Evolutionary conservation across 2,329 filamentous ascomycete species (phyloP).

Genomic region (Neurospora sp.): DNA sequence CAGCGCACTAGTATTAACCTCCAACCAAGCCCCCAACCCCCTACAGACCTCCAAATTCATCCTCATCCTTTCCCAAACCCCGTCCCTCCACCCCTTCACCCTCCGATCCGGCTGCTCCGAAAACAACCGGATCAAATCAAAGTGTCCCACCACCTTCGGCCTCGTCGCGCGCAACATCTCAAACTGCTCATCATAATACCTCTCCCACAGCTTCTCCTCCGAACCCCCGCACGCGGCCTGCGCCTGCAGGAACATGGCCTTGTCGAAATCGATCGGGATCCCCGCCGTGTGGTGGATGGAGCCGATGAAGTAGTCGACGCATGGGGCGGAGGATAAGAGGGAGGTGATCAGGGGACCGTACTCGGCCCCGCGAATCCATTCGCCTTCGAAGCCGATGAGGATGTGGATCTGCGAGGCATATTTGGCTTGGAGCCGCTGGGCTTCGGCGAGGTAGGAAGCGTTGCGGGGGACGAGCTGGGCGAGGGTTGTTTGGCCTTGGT

Average conservation of each 20-base stretch:
- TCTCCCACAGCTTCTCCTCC: slow-evolving; percentile 65
- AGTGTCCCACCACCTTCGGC: slow-evolving; percentile 81
- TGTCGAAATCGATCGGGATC: slow-evolving; percentile 82
- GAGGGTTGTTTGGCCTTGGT: slow-evolving; percentile 35
- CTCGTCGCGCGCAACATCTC: slow-evolving; percentile 64
- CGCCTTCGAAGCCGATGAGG: slow-evolving; percentile 82
- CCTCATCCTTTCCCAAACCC: slow-evolving; percentile 63
- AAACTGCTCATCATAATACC: slow-evolving; percentile 82
- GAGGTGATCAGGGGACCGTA: slow-evolving; percentile 46
- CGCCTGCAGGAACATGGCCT: slow-evolving; percentile 53
- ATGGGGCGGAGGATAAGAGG: slow-evolving; percentile 45
- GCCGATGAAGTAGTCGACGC: slow-evolving; percentile 83
- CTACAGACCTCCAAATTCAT: slow-evolving; percentile 65
- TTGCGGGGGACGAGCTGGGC: slow-evolving; percentile 45
- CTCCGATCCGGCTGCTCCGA: slow-evolving; percentile 57
- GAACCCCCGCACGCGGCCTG: slow-evolving; percentile 27
- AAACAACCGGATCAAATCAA: slow-evolving; percentile 80
- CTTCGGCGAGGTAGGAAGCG: slow-evolving; percentile 65
- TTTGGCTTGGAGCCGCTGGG: slow-evolving; percentile 56
- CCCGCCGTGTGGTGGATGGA: slow-evolving; percentile 84
- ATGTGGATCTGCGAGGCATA: slow-evolving; percentile 67
- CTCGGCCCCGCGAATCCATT: slow-evolving; percentile 68
- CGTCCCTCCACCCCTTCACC: slow-evolving; percentile 30
- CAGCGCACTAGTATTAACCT: slow-evolving; percentile 80
- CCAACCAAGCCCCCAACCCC: slow-evolving; percentile 70